Percentiles rank a stretch among this genome's conserved stretches.
Conservation (phyloP, 768 basidiomycete species). For the Termitomyces sp. region DNA sequence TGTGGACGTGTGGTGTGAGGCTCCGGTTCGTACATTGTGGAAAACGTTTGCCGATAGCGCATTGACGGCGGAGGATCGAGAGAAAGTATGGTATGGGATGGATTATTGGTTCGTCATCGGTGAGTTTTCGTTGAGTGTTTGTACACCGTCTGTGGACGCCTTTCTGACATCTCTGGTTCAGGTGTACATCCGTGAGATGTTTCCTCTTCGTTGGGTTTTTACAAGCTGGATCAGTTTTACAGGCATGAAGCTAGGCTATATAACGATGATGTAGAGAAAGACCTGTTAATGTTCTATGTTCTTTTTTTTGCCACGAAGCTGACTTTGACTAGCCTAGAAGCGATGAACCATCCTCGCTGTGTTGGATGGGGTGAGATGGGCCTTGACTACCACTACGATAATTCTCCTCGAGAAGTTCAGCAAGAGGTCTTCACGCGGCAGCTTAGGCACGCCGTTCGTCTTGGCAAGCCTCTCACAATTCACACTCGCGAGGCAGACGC, state of each 20-base stretch:
- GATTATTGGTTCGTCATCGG: constrained; percentile 86
- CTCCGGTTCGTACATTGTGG: constrained; percentile 60
- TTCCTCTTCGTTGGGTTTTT: not conserved
- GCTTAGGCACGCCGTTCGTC: constrained; percentile 56
- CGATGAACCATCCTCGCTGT: constrained; percentile 75
- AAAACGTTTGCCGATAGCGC: constrained; percentile 71
- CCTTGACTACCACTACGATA: constrained; percentile 80
- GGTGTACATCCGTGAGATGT: constrained; percentile 67
- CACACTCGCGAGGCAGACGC: constrained; percentile 85
- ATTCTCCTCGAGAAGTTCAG: constrained; percentile 67
- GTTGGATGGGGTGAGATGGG: constrained; percentile 91
- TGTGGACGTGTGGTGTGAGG: constrained; percentile 89
- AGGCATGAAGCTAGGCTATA: constrained; percentile 74
- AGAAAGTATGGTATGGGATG: constrained; percentile 55
- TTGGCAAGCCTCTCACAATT: constrained; percentile 77
- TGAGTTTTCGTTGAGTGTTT: constrained; percentile 26
- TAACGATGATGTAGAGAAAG: constrained; percentile 57
- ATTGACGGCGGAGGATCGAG: constrained; percentile 39
- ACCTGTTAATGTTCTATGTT: constrained; percentile 38
- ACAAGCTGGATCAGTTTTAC: not conserved
- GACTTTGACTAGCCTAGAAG: constrained; percentile 47
- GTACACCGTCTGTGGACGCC: not conserved
- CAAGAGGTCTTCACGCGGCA: constrained; percentile 62
- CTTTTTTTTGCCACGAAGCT: not conserved
- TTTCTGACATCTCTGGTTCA: constrained; percentile 18